Evolutionary conservation across 2,329 filamentous ascomycete genomes (phyloP).

Genomic region (Hypoxylon sp.): DNA sequence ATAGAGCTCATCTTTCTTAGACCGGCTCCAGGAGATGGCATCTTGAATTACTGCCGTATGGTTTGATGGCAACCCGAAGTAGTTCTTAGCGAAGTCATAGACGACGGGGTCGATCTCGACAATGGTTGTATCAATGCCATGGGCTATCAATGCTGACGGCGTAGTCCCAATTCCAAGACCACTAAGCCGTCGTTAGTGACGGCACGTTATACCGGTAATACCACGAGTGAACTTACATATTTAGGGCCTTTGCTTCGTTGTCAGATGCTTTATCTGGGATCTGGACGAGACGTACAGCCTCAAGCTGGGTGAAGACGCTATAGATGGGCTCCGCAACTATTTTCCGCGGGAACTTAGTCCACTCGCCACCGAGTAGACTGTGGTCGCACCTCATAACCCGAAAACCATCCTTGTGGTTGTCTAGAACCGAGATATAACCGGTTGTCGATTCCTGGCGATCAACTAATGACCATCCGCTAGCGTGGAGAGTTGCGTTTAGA

Average conservation of each 20-base stretch:
- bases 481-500: conserved; percentile 76
- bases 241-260: conserved; percentile 81
- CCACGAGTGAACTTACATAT: conserved; percentile 76
- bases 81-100: conserved; percentile 83
- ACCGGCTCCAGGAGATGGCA: conserved; percentile 77
- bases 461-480: conserved; percentile 80
- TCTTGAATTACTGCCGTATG: conserved; percentile 87
- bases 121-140: conserved; percentile 92
- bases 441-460: conserved; percentile 89
- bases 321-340: conserved; percentile 88
- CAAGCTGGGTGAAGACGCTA: conserved; percentile 94
- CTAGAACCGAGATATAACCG: conserved; percentile 91
- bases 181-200: conserved; percentile 60
- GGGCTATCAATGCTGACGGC: conserved; percentile 85
- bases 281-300: conserved; percentile 87
- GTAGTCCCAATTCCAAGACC: conserved; percentile 94
- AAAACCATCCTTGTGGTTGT: conserved; percentile 79
- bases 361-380: conserved; percentile 92
- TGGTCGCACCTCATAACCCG: conserved; percentile 93
- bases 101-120: conserved; percentile 96
- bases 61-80: conserved; percentile 84
- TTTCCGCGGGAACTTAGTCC: conserved; percentile 72
- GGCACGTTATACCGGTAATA: background rate
- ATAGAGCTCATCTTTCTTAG: conserved; percentile 59
- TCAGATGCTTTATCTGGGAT: conserved; percentile 68